Conservation (phyloP, 495 filamentous ascomycete species). For the Neurospora sp. region DNA sequence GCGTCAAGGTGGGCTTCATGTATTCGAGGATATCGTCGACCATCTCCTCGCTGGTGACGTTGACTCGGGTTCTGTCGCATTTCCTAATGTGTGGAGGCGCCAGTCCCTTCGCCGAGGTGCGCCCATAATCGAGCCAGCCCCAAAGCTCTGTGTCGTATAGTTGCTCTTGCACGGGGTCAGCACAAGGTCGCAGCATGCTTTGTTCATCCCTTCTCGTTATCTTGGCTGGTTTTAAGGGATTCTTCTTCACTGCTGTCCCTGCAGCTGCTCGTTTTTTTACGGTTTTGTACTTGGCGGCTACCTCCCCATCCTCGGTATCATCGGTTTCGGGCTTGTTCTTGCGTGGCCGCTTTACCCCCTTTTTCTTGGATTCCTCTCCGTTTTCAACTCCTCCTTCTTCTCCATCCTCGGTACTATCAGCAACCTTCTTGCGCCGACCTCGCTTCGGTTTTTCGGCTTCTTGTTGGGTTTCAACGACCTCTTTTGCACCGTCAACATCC, state of each 20-base stretch:
- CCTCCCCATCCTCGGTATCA: neutral
- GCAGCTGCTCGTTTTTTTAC: neutral
- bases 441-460: neutral
- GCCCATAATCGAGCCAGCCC: neutral
- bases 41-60: conserved; percentile 49
- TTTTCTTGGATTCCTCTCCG: neutral
- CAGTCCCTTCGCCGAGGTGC: neutral
- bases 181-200: neutral
- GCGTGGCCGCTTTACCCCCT: neutral
- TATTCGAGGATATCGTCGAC: conserved; percentile 39
- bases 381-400: neutral
- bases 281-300: too few species aligned
- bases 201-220: neutral
- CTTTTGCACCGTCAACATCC: neutral
- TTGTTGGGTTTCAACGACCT: neutral
- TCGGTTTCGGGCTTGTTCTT: neutral
- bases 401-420: neutral
- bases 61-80: conserved; percentile 22
- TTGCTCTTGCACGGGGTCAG: neutral
- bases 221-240: neutral
- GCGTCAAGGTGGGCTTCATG: conserved; percentile 39
- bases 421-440: neutral
- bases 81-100: neutral
- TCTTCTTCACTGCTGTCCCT: neutral
- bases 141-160: neutral